These are phyloP conservation scores for Cryptococcus depauperatus DNA, from an alignment of 1,284 basidiomycete species.

Conservation along the genomic window DNA sequence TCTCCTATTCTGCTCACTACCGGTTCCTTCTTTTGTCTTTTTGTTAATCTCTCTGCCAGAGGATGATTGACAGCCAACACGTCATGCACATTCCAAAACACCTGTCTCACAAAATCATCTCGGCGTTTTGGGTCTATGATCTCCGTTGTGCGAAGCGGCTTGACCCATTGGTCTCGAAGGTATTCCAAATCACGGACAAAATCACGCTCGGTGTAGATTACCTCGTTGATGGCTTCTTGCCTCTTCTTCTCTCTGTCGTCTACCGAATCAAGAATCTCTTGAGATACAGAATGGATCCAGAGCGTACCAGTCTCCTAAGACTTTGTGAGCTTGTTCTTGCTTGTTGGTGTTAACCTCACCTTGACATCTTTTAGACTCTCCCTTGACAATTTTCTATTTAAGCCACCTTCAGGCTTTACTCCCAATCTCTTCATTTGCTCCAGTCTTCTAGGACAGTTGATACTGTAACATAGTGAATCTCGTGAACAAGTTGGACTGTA, in stretches of 20 bases:
- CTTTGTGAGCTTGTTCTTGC: slow-evolving; percentile 4
- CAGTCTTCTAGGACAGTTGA: slow-evolving; percentile 85
- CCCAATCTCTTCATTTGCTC: slow-evolving; percentile 88
- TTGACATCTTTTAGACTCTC: slow-evolving; percentile 76
- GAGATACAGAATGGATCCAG: slow-evolving; percentile 94
- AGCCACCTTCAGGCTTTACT: slow-evolving; percentile 84
- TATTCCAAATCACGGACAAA: slow-evolving; percentile 98
- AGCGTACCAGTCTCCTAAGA: slow-evolving; percentile 77
- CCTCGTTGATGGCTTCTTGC: slow-evolving; percentile 98
- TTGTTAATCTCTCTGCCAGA: slow-evolving; percentile 85
- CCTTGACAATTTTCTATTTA: slow-evolving; percentile 62
- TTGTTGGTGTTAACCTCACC: slow-evolving; percentile 46
- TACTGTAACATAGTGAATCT: slow-evolving; percentile 89
- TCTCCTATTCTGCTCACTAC: slow-evolving; percentile 90
- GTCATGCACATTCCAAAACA: slow-evolving; percentile 97
- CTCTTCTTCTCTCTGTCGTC: slow-evolving; percentile 89
- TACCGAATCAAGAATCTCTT: slow-evolving; percentile 86
- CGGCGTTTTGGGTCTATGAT: slow-evolving; percentile 70
- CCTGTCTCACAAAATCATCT: slow-evolving; percentile 82
- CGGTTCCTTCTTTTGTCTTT: slow-evolving; percentile 88
- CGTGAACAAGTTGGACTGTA: slow-evolving; percentile 96
- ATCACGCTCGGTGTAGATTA: slow-evolving; percentile 96
- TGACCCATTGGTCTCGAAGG: slow-evolving; percentile 88
- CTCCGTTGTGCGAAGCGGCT: slow-evolving; percentile 64
- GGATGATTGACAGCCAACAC: slow-evolving; percentile 85